phyloP scores from a whole-genome alignment of 73 alveolate genomes.

The Paramecium sexaurelia region DNA sequence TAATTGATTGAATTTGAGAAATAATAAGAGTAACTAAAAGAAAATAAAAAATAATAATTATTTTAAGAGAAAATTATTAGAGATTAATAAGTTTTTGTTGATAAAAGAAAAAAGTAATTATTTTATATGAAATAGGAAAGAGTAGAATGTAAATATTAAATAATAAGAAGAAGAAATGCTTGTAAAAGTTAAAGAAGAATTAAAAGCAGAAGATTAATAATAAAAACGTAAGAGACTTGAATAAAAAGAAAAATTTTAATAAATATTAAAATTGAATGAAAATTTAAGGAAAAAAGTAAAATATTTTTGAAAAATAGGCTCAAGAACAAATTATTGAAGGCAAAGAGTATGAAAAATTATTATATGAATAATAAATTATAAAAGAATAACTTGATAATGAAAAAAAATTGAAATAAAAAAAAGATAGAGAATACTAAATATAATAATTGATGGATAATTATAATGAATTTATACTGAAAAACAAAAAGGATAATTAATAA shows the following conservation, averaged over 20 bases:
- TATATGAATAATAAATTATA: background rate
- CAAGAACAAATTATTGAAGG: background rate
- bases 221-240: background rate
- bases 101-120: background rate
- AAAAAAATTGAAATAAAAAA: background rate
- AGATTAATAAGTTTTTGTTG: constrained; percentile 23
- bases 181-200: background rate
- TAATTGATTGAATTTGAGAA: background rate
- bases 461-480: background rate
- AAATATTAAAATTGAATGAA: background rate
- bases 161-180: constrained; percentile 9
- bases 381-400: background rate
- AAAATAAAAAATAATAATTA: background rate
- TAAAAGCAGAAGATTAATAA: background rate
- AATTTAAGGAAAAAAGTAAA: constrained; percentile 16
- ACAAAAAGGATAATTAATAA: background rate
- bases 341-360: background rate
- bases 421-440: constrained; percentile 17
- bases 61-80: background rate
- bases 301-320: background rate
- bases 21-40: background rate
- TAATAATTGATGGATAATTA: constrained; percentile 17
- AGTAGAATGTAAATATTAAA: background rate
- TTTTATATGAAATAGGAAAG: background rate
- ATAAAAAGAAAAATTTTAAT: constrained; percentile 27